Conservation (phyloP, 148 eudicot species). For the Camellia japonica region DNA sequence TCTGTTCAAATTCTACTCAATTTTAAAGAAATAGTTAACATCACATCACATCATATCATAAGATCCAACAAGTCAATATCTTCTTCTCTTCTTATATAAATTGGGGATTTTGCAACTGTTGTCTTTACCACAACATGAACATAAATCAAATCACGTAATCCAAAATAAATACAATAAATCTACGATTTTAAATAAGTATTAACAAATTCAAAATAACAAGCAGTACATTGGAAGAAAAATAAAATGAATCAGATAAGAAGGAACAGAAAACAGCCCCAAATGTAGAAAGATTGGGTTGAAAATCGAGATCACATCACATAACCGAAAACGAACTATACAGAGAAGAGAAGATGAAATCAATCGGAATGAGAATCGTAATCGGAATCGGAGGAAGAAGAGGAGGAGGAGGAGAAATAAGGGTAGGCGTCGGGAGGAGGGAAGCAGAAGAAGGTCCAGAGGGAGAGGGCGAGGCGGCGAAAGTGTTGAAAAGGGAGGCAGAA, state of each 20-base stretch:
- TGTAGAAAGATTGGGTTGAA: not conserved
- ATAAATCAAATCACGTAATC: not conserved
- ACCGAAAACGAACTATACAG: constrained; percentile 14
- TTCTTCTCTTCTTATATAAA: not conserved
- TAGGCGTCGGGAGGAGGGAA: constrained; percentile 36
- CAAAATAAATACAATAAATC: not conserved
- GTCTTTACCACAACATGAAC: not conserved
- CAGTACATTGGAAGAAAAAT: no score
- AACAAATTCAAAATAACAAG: not conserved
- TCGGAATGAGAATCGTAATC: constrained; percentile 28
- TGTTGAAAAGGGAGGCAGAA: constrained; percentile 80
- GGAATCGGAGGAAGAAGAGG: constrained; percentile 4
- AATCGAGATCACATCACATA: not conserved
- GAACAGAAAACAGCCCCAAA: not conserved
- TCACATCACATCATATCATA: no score
- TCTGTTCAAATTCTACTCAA: not conserved
- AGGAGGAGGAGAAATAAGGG: constrained; percentile 25
- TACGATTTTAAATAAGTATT: no score
- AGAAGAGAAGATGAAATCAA: constrained; percentile 22
- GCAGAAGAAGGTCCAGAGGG: constrained; percentile 60
- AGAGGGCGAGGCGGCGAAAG: constrained; percentile 62
- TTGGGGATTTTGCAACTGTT: not conserved
- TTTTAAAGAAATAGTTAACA: not conserved
- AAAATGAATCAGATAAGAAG: not conserved
- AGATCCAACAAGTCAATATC: not conserved